Conservation (phyloP, 495 filamentous ascomycete genomes). For the Penicillium egyptiacum region DNA sequence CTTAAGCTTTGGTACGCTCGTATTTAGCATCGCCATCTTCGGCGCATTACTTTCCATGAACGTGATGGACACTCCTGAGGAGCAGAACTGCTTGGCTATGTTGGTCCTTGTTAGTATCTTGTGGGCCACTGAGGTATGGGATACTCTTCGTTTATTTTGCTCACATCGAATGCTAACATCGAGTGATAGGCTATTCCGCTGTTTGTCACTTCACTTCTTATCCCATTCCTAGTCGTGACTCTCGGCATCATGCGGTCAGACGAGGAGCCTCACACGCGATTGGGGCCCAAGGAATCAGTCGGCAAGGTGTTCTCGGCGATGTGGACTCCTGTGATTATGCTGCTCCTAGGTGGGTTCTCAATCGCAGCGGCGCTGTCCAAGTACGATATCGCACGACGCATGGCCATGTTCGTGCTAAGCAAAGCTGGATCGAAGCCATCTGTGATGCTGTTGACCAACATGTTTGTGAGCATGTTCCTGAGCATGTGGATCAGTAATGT, state of each 20-base stretch:
- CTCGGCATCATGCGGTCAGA: constrained; percentile 81
- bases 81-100: constrained; percentile 95
- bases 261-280: constrained; percentile 63
- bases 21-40: constrained; percentile 71
- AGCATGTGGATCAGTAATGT: constrained; percentile 99
- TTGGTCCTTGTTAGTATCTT: constrained; percentile 89
- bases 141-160: constrained; percentile 4
- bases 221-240: constrained; percentile 90
- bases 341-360: constrained; percentile 93
- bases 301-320: constrained; percentile 86
- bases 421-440: constrained; percentile 90
- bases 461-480: constrained; percentile 96
- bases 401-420: constrained; percentile 95
- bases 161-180: constrained; percentile 10
- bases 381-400: constrained; percentile 94
- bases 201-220: constrained; percentile 91
- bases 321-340: constrained; percentile 99
- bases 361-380: constrained; percentile 95
- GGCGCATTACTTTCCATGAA: constrained; percentile 66
- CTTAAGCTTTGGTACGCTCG: constrained; percentile 73
- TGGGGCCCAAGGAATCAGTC: constrained; percentile 73
- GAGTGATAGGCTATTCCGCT: constrained; percentile 77
- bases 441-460: constrained; percentile 87
- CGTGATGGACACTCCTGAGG: constrained; percentile 79
- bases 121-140: constrained; percentile 89